Evolutionary conservation across 371 early-diverging fungal genomes (phyloP).

Genomic region (Mucor mucedo): DNA sequence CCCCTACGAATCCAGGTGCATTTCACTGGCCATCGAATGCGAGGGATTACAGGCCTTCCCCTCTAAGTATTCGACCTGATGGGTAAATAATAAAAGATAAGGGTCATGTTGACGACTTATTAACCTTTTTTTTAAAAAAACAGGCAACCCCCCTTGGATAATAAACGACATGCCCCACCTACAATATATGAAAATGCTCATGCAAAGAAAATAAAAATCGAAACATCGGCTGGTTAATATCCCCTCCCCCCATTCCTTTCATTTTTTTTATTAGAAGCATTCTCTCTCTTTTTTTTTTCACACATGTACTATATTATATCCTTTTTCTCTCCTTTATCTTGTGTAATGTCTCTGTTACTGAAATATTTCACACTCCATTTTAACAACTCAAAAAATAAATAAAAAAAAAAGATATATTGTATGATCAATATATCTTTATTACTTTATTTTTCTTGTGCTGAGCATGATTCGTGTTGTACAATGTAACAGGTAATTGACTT

Average conservation of each 20-base stretch:
- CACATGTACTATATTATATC: background rate
- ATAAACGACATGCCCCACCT: constrained; percentile 9
- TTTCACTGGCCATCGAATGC: constrained; percentile 66
- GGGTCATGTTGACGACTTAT: background rate
- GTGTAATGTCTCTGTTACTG: background rate
- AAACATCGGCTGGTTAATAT: constrained; percentile 13
- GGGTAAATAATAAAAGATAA: constrained; percentile 1
- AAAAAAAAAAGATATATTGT: no score
- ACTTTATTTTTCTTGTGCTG: no score
- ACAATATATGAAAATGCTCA: constrained; percentile 12
- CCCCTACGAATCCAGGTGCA: constrained; percentile 57
- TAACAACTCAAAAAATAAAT: background rate
- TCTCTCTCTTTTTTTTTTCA: background rate
- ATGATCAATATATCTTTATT: background rate
- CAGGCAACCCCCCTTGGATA: background rate
- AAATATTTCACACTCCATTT: background rate
- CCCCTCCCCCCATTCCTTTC: background rate
- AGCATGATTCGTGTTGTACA: no score
- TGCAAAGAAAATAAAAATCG: constrained; percentile 17
- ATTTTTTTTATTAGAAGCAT: constrained; percentile 9
- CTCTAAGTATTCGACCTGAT: constrained; percentile 23
- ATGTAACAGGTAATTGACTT: background rate
- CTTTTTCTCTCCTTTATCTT: background rate
- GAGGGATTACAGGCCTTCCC: constrained; percentile 34
- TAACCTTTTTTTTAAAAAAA: background rate